A percentile compares a stretch with the other conserved stretches of the same genome.
These are phyloP conservation scores for Alternaria burnsii DNA, from an alignment of 2,329 filamentous ascomycete genomes.

Conservation along the genomic window DNA sequence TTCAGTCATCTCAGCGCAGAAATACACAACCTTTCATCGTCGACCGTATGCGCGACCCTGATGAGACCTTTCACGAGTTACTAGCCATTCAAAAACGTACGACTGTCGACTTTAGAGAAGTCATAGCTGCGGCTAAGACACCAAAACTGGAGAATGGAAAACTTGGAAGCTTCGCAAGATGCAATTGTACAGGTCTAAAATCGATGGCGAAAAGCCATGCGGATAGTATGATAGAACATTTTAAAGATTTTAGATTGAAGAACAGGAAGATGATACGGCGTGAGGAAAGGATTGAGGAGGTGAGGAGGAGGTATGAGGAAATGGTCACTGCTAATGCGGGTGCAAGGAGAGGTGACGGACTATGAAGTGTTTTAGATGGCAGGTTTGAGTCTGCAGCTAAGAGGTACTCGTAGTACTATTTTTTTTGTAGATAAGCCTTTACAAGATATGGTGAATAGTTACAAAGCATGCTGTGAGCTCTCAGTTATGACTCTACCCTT, in stretches of 20 bases:
- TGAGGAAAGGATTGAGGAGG: background rate
- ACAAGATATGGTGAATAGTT: background rate
- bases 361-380: background rate
- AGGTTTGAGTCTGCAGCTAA: background rate
- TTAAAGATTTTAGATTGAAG: background rate
- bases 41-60: background rate
- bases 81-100: background rate
- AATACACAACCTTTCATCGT: background rate
- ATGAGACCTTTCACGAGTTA: background rate
- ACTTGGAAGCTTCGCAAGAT: background rate
- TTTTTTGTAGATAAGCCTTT: background rate
- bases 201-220: background rate
- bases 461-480: background rate
- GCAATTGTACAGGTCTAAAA: background rate
- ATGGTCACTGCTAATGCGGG: background rate
- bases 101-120: background rate
- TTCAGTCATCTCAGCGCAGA: background rate
- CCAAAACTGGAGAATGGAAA: background rate
- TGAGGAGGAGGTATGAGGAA: background rate
- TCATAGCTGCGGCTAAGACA: background rate
- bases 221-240: background rate
- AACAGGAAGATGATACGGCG: background rate
- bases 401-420: background rate
- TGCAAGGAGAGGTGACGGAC: background rate
- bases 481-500: background rate